Evolutionary conservation across 768 basidiomycete species (phyloP), one percentile per base, ranked within the genome.

Genomic region (Auricularia heimuer): DNA sequence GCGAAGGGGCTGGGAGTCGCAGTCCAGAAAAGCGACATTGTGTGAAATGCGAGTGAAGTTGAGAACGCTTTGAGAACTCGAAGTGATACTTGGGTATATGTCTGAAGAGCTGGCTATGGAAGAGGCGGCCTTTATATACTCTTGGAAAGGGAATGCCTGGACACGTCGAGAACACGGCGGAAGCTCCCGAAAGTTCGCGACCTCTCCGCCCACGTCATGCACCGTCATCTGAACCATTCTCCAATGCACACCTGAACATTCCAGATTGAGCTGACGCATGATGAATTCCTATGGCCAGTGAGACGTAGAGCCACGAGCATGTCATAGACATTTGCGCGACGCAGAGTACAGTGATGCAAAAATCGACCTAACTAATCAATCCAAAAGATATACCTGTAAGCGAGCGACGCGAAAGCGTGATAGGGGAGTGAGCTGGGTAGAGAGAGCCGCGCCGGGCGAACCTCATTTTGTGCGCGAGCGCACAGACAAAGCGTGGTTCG

Each of bases 1-100:
- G 77, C 70, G 69, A 73, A 62, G 45, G 73, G 70, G 68, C 70
- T 72, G 70, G 47, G 47, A 18, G 21, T 18, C 6, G 47, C 47
- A 18, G 47, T 51, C 47, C 47, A 51, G 47, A 51, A 51, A 51
- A 51, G 18, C 18, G 47, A 51, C 47, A 51, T 51, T 51, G 47
- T 51, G 47, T 18, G 14, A 21, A 18, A 18, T 16, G 21, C 4
- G 18, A 51, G 16, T 51, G 18, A 18, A 18, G 47, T 18, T 51
- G 16, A 51, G 47, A 18, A 51, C 16, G 47, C 47, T 51, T 51
- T 8, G 2, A 2, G 39, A 42, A 14, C 12, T 42, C 39, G 39
- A 42, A 42, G 39, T 42, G 39, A 42, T 42, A 14, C 39, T 42
- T 51, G 7, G 47, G 47, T 51, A 51, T 51, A 18, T 51, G 14